phyloP scores from a whole-genome alignment of 2,329 filamentous ascomycete species.

The Colletotrichum karsti region DNA sequence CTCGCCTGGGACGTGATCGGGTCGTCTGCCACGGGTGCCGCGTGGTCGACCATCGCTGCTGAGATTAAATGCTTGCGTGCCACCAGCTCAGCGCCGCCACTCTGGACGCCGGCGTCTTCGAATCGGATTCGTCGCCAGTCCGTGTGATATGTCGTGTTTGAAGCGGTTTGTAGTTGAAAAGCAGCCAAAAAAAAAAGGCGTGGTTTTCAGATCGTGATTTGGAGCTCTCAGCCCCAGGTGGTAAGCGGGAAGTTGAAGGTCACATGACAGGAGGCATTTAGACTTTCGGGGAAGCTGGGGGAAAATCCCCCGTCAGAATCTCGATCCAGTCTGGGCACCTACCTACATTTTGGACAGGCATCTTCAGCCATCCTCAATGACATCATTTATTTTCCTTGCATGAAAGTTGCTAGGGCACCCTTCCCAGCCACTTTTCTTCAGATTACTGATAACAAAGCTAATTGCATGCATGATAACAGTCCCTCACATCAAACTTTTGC shows the following conservation, averaged over 20 bases:
- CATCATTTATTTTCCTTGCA: conserved; percentile 15
- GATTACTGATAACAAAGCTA: not conserved
- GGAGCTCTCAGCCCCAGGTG: too few relatives aligned
- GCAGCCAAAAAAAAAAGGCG: not conserved
- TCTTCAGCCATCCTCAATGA: conserved; percentile 19
- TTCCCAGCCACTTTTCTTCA: not conserved
- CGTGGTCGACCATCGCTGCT: not conserved
- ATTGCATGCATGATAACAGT: not conserved
- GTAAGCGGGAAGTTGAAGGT: not conserved
- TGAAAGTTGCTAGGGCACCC: not conserved
- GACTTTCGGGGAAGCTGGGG: not conserved
- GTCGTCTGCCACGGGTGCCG: not conserved
- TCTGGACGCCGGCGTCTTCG: not conserved
- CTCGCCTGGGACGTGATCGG: conserved; percentile 49
- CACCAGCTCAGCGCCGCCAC: not conserved
- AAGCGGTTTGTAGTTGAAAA: not conserved
- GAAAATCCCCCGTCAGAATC: conserved; percentile 9
- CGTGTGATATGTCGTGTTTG: not conserved
- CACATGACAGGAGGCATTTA: conserved; percentile 5
- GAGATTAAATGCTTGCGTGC: not conserved
- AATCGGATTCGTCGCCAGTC: too few relatives aligned
- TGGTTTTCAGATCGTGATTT: not conserved
- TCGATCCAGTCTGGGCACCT: conserved; percentile 3
- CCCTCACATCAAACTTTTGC: not conserved
- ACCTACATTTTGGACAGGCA: not conserved